These are phyloP conservation scores for Lipomyces yarrowii DNA, from an alignment of 1,139 yeast species.

Conservation along the genomic window DNA sequence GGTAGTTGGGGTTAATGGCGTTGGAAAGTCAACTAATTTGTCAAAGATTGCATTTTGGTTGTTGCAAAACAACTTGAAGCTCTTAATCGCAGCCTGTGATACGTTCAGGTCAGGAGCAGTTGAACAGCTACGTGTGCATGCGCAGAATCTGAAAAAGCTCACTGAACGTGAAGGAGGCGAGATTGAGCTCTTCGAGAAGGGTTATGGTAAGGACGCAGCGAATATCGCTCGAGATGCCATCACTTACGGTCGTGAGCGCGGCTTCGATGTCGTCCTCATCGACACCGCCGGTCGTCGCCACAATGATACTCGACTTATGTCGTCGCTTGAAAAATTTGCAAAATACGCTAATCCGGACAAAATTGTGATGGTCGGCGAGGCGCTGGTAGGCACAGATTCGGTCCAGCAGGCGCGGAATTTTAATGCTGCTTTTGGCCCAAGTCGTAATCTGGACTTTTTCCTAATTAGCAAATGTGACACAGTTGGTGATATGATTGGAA, in stretches of 20 bases:
- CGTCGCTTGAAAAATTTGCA: slow-evolving; percentile 92
- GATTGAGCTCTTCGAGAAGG: slow-evolving; percentile 87
- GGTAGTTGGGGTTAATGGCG: slow-evolving; percentile 97
- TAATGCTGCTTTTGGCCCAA: slow-evolving; percentile 88
- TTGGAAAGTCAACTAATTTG: slow-evolving; percentile 92
- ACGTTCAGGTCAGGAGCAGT: slow-evolving; percentile 98
- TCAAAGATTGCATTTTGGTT: slow-evolving; percentile 96
- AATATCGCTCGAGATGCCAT: slow-evolving; percentile 95
- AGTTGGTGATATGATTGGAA: slow-evolving; percentile 94
- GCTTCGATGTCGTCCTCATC: slow-evolving; percentile 84
- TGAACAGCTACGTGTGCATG: slow-evolving; percentile 93
- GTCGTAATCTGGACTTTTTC: slow-evolving; percentile 82
- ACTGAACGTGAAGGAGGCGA: slow-evolving; percentile 55
- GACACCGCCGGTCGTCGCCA: slow-evolving; percentile 99
- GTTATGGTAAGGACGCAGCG: slow-evolving; percentile 96
- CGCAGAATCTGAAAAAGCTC: slow-evolving; percentile 71
- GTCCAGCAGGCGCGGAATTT: slow-evolving; percentile 94
- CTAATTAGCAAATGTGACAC: slow-evolving; percentile 95
- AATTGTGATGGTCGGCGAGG: slow-evolving; percentile 98
- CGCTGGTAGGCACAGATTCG: slow-evolving; percentile 95
- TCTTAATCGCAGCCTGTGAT: slow-evolving; percentile 94
- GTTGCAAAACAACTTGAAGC: slow-evolving; percentile 82
- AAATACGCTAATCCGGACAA: slow-evolving; percentile 94
- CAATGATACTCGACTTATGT: slow-evolving; percentile 92
- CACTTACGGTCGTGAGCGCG: slow-evolving; percentile 62